Percentiles rank a stretch among this genome's conserved stretches.
These are phyloP conservation scores for Corynespora cassiicola DNA, from an alignment of 2,329 filamentous ascomycete species.

Conservation along the genomic window DNA sequence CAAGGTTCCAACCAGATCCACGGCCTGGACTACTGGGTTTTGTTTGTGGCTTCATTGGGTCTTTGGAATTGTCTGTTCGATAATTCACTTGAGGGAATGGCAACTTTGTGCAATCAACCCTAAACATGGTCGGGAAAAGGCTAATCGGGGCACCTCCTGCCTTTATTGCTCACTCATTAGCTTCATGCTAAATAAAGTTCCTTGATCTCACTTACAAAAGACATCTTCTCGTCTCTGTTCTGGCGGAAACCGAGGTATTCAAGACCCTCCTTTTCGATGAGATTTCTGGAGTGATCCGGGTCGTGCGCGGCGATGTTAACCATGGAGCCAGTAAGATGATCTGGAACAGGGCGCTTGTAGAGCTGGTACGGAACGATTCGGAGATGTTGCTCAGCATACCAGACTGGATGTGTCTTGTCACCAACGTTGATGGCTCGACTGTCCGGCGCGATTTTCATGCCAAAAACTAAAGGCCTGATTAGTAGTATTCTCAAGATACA, in stretches of 20 bases:
- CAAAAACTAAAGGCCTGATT: slow-evolving; percentile 9
- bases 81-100: too few species aligned
- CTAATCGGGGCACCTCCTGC: too few species aligned
- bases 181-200: too few species aligned
- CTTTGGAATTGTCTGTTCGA: too few species aligned
- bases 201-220: not conserved
- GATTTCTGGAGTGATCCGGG: slow-evolving; percentile 9
- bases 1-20: too few species aligned
- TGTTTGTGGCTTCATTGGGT: too few species aligned
- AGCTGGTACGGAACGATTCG: slow-evolving; percentile 26
- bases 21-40: too few species aligned
- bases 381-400: slow-evolving; percentile 14
- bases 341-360: slow-evolving; percentile 20
- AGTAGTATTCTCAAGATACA: slow-evolving; percentile 3
- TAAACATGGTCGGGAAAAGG: too few species aligned
- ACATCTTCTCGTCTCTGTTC: slow-evolving; percentile 3
- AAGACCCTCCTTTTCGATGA: slow-evolving; percentile 27
- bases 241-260: slow-evolving; percentile 13
- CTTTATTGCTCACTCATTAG: too few species aligned
- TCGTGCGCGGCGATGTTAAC: slow-evolving; percentile 15
- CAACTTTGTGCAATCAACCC: too few species aligned
- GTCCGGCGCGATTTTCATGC: slow-evolving; percentile 12
- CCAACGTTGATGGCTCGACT: slow-evolving; percentile 9
- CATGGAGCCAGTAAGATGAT: slow-evolving; percentile 18
- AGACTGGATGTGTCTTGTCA: not conserved